Percentiles rank a stretch among this genome's conserved stretches.
Evolutionary conservation across 805 yeast species (phyloP).

Genomic region (Pichia californica): DNA sequence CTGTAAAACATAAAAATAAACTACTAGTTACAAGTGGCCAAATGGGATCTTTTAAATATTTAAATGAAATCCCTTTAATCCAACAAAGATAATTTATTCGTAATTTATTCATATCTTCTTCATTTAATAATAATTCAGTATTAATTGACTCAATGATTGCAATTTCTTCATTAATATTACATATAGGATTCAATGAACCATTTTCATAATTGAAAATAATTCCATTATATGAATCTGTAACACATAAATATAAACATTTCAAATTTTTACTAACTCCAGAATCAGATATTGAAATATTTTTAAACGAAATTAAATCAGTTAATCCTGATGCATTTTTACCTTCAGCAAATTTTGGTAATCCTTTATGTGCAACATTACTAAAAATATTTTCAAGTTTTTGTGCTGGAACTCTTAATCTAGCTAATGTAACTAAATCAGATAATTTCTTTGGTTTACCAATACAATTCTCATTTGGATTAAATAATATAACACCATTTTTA

Average conservation of each 20-base stretch:
- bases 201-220: constrained; percentile 7
- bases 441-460: constrained; percentile 2
- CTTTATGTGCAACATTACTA: constrained; percentile 9
- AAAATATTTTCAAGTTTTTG: constrained; percentile 10
- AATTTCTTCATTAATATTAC: constrained; percentile 8
- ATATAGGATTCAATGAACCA: constrained; percentile 7
- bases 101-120: constrained; percentile 6
- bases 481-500: constrained; percentile 10
- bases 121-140: constrained; percentile 1
- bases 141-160: constrained; percentile 5
- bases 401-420: constrained; percentile 9
- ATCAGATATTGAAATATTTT: constrained; percentile 11
- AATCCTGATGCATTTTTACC: constrained; percentile 3
- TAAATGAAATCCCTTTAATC: constrained; percentile 9
- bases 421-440: constrained; percentile 8
- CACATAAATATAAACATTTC: constrained; percentile 7
- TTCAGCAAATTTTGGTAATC: constrained; percentile 11
- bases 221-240: constrained; percentile 16
- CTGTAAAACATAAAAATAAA: constrained; percentile 12
- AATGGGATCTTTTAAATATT: constrained; percentile 2
- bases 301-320: constrained; percentile 5
- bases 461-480: constrained; percentile 6
- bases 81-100: constrained; percentile 15
- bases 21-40: constrained; percentile 13
- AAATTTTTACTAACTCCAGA: constrained; percentile 12